Evolutionary conservation across 2,329 filamentous ascomycete species (phyloP).

Genomic region (Arthrocladium fulminans): DNA sequence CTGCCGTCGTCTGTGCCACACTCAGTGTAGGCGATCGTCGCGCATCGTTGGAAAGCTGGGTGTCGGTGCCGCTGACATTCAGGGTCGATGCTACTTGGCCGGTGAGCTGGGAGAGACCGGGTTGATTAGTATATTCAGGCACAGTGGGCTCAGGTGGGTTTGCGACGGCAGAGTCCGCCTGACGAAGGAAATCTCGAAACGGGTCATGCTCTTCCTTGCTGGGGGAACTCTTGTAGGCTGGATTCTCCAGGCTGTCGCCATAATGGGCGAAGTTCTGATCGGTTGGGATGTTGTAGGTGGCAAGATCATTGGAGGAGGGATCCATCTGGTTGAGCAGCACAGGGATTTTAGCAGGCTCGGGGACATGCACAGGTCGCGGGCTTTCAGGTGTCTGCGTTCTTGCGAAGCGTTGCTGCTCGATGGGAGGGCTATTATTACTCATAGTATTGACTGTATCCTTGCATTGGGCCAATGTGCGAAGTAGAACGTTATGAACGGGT

Average conservation of each 20-base stretch:
- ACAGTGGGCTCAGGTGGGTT: slow-evolving; percentile 8
- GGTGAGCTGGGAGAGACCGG: neutral
- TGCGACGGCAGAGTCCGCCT: slow-evolving; percentile 16
- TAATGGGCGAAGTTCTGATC: slow-evolving; percentile 23
- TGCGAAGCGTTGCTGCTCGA: slow-evolving; percentile 43
- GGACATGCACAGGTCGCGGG: slow-evolving; percentile 59
- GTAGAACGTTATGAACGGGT: neutral
- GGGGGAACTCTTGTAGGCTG: slow-evolving; percentile 18
- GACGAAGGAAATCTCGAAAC: slow-evolving; percentile 21
- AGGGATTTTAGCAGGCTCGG: slow-evolving; percentile 60
- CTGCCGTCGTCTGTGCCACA: neutral
- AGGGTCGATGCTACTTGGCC: neutral
- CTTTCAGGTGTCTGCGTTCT: slow-evolving; percentile 61
- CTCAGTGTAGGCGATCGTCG: neutral
- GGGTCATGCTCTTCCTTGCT: slow-evolving; percentile 23
- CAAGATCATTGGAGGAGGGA: slow-evolving; percentile 59
- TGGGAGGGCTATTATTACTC: slow-evolving; percentile 21
- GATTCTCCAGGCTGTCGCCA: slow-evolving; percentile 15
- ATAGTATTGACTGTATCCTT: slow-evolving; percentile 9
- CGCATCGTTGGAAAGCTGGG: neutral
- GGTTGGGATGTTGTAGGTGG: slow-evolving; percentile 44
- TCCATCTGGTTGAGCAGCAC: slow-evolving; percentile 65
- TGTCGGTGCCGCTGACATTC: neutral
- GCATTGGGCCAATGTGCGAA: neutral
- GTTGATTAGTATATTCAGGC: slow-evolving; percentile 7